A percentile compares a stretch with the other conserved stretches of the same genome.
Conservation (phyloP, 768 basidiomycete genomes). For the Collybia sordida region DNA sequence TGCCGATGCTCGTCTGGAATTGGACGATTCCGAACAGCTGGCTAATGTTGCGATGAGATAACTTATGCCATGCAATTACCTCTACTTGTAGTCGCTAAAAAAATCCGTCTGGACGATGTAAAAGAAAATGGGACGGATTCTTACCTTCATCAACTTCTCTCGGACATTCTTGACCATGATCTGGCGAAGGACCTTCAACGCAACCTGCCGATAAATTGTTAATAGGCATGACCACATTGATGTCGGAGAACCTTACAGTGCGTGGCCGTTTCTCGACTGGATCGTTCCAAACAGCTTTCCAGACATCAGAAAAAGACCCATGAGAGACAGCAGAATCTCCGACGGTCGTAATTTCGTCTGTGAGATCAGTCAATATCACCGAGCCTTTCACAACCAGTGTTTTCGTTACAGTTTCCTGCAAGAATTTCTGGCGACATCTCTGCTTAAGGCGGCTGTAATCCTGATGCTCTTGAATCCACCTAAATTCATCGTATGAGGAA, state of each 20-base stretch:
- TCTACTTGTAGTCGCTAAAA: slow-evolving; percentile 55
- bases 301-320: slow-evolving; percentile 62
- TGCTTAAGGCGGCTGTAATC: slow-evolving; percentile 58
- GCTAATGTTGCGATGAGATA: slow-evolving; percentile 55
- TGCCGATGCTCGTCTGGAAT: slow-evolving; percentile 49
- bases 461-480: slow-evolving; percentile 52
- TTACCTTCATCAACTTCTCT: slow-evolving; percentile 53
- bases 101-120: background rate
- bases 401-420: slow-evolving; percentile 55
- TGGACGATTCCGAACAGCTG: slow-evolving; percentile 57
- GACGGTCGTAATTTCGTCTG: slow-evolving; percentile 49
- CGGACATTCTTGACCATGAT: slow-evolving; percentile 49
- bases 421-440: slow-evolving; percentile 56
- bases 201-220: slow-evolving; percentile 38
- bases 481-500: slow-evolving; percentile 56
- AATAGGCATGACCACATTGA: background rate
- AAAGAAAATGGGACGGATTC: background rate
- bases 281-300: slow-evolving; percentile 57
- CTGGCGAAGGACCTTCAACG: slow-evolving; percentile 55
- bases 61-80: slow-evolving; percentile 55
- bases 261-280: slow-evolving; percentile 37
- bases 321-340: slow-evolving; percentile 48
- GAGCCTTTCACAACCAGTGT: slow-evolving; percentile 50
- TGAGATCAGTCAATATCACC: slow-evolving; percentile 50
- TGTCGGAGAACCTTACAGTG: slow-evolving; percentile 21